Percentiles rank a stretch among this genome's conserved stretches.
phyloP scores from a whole-genome alignment of 208 protist species.

The Porcisia hertigi region DNA sequence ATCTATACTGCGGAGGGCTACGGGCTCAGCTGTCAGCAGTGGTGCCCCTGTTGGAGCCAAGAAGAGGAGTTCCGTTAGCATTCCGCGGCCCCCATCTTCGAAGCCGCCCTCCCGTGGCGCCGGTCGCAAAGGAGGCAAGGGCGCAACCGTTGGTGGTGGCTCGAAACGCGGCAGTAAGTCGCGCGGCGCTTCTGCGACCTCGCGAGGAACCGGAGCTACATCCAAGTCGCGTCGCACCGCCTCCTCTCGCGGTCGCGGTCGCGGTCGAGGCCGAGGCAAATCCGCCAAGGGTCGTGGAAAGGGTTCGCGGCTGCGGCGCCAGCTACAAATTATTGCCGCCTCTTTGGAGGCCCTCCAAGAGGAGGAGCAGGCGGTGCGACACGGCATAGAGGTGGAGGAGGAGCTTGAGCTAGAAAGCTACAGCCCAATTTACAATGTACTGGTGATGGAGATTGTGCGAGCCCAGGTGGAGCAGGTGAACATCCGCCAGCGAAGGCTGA shows the following conservation, averaged over 20 bases:
- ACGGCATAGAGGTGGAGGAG: constrained; percentile 48
- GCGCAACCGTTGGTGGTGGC: neutral
- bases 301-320: constrained; percentile 8
- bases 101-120: neutral
- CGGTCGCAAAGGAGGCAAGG: constrained; percentile 13
- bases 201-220: neutral
- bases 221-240: constrained; percentile 3
- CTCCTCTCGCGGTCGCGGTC: constrained; percentile 13
- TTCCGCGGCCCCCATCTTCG: constrained; percentile 4
- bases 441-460: constrained; percentile 75
- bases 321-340: constrained; percentile 21
- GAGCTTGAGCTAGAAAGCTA: constrained; percentile 49
- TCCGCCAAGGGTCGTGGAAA: constrained; percentile 15
- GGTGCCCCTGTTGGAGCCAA: constrained; percentile 6
- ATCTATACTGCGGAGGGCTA: constrained; percentile 9
- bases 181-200: constrained; percentile 6
- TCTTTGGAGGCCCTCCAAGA: constrained; percentile 32
- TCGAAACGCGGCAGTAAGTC: neutral
- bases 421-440: constrained; percentile 65
- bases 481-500: constrained; percentile 52
- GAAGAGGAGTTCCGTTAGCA: constrained; percentile 16
- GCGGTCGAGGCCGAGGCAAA: constrained; percentile 7
- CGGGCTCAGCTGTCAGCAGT: constrained; percentile 26
- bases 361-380: constrained; percentile 43
- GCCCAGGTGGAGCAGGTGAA: constrained; percentile 65